phyloP scores from a whole-genome alignment of 768 basidiomycete species.

The Phanerochaete sordida region DNA sequence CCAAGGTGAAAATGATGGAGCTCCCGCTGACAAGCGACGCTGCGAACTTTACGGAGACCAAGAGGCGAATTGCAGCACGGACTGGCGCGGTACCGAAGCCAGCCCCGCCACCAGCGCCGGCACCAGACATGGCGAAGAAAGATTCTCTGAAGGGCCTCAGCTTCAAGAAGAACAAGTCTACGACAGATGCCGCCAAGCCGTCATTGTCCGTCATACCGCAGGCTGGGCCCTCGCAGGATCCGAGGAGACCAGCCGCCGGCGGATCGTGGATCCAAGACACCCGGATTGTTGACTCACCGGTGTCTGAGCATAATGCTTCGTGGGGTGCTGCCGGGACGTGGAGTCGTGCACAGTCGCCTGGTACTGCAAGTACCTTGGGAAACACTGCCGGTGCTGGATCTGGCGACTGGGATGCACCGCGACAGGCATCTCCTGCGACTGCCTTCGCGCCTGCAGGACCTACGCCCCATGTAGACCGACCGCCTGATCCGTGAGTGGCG shows the following conservation, averaged over 20 bases:
- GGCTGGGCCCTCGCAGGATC: background rate
- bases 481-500: background rate
- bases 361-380: background rate
- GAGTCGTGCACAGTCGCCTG: background rate
- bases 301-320: background rate
- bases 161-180: slow-evolving; percentile 15
- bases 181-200: background rate
- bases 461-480: background rate
- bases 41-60: slow-evolving; percentile 6
- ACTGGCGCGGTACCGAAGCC: background rate
- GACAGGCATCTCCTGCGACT: background rate
- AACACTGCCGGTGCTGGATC: background rate
- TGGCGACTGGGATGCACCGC: background rate
- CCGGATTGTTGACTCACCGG: slow-evolving; percentile 2
- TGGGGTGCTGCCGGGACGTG: background rate
- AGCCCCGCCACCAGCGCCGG: background rate
- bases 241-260: background rate
- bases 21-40: background rate
- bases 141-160: slow-evolving; percentile 1
- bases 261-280: background rate
- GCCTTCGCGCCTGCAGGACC: background rate
- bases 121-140: background rate
- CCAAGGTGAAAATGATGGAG: slow-evolving; percentile 5
- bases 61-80: background rate
- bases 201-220: background rate